phyloP scores from a whole-genome alignment of 495 filamentous ascomycete genomes.

The Amphirosellinia nigrospora region DNA sequence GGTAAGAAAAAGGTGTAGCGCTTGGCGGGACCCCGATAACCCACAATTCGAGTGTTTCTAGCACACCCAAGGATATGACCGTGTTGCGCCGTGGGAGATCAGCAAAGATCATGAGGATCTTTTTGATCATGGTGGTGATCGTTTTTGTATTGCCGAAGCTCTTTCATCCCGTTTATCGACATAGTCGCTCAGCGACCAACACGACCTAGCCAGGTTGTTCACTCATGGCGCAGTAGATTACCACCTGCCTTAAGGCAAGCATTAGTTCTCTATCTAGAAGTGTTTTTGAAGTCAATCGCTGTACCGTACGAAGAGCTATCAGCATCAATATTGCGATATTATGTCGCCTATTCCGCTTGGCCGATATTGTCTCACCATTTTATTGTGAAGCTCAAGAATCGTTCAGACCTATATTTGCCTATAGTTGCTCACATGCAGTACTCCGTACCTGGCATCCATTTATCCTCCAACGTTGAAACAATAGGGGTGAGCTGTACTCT shows the following conservation, averaged over 20 bases:
- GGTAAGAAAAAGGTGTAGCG: not conserved
- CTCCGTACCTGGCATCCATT: not conserved
- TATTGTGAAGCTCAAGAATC: not conserved
- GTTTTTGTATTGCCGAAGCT: not conserved
- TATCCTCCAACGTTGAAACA: constrained; percentile 12
- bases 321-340: not conserved
- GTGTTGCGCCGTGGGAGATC: constrained; percentile 4
- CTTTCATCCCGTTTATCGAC: not conserved
- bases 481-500: constrained; percentile 10
- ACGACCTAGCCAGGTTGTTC: not conserved
- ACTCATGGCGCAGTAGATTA: not conserved
- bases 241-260: not conserved
- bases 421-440: not conserved
- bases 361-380: constrained; percentile 6
- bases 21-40: constrained; percentile 1
- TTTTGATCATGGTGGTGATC: not conserved
- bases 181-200: not conserved
- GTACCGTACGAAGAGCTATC: not conserved
- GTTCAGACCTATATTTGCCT: constrained; percentile 13
- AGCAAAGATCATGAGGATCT: constrained; percentile 21
- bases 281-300: not conserved
- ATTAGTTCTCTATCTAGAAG: not conserved
- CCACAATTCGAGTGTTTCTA: constrained; percentile 6
- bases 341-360: not conserved
- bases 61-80: not conserved